phyloP scores from a whole-genome alignment of 2,329 filamentous ascomycete genomes.

The Paecilomyces formosus region DNA sequence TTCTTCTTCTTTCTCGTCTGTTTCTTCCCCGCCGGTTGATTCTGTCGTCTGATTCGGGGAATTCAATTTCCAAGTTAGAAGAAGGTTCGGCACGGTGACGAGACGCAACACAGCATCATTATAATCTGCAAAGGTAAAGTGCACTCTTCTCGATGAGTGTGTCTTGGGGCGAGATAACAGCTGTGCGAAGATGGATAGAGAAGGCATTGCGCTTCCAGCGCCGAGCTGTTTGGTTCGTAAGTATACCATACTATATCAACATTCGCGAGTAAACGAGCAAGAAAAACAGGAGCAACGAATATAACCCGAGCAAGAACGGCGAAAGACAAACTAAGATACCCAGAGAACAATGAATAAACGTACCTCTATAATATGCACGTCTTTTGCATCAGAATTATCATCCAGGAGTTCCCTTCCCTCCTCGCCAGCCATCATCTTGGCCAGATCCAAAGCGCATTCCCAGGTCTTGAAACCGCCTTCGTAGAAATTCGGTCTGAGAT shows the following conservation, averaged over 20 bases:
- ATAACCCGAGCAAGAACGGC: not conserved
- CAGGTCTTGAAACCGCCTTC: constrained; percentile 64
- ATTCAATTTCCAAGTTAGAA: constrained; percentile 46
- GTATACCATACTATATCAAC: not conserved
- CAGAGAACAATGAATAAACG: not conserved
- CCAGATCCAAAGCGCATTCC: constrained; percentile 58
- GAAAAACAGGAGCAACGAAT: not conserved
- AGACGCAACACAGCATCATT: constrained; percentile 54
- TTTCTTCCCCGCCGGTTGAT: constrained; percentile 2
- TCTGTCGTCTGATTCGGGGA: not conserved
- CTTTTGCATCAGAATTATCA: constrained; percentile 7
- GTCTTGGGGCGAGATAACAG: constrained; percentile 29
- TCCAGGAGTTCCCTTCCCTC: constrained; percentile 12
- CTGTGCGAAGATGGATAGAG: constrained; percentile 47
- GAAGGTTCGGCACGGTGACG: constrained; percentile 53
- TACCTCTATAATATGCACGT: constrained; percentile 38
- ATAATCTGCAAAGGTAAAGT: constrained; percentile 56
- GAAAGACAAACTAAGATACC: not conserved
- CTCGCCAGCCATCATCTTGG: constrained; percentile 26
- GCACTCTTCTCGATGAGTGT: constrained; percentile 21
- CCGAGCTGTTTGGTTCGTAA: constrained; percentile 41
- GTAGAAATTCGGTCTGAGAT: constrained; percentile 54
- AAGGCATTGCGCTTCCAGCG: constrained; percentile 57
- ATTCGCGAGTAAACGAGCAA: not conserved
- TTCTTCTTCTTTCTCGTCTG: constrained; percentile 18